Conservation (phyloP, 352 stramenopile species). For the Phytophthora tubulina region DNA sequence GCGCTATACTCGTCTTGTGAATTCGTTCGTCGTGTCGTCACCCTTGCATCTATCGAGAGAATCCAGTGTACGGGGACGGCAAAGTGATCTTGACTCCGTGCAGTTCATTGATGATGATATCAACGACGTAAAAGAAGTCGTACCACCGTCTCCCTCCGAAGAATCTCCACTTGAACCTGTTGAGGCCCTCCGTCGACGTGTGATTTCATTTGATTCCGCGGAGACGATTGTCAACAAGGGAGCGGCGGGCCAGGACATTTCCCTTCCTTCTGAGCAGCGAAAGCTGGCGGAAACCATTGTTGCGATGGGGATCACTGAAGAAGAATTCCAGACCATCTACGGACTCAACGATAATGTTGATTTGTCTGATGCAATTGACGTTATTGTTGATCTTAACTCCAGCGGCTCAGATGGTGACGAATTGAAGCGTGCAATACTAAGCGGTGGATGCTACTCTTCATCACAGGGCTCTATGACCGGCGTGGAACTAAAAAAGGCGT, state of each 20-base stretch:
- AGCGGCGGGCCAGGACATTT: constrained; percentile 43
- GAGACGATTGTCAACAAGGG: constrained; percentile 79
- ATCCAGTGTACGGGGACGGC: constrained; percentile 38
- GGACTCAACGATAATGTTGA: constrained; percentile 33
- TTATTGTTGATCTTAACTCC: constrained; percentile 21
- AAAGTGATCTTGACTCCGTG: constrained; percentile 43
- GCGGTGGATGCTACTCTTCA: constrained; percentile 1
- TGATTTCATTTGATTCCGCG: constrained; percentile 84
- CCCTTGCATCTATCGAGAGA: constrained; percentile 46
- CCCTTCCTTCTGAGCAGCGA: constrained; percentile 64
- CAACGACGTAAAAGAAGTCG: constrained; percentile 31
- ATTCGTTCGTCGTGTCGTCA: constrained; percentile 61
- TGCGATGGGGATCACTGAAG: constrained; percentile 67
- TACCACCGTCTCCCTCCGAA: constrained; percentile 8
- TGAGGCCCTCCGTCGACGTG: constrained; percentile 66
- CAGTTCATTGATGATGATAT: constrained; percentile 49
- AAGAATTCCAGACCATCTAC: constrained; percentile 52
- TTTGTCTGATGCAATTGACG: constrained; percentile 21
- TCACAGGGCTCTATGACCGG: constrained; percentile 2
- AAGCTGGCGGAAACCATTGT: constrained; percentile 82
- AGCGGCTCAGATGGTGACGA: constrained; percentile 26
- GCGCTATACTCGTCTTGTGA: constrained; percentile 63
- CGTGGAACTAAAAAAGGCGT: constrained; percentile 19
- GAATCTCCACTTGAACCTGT: constrained; percentile 56
- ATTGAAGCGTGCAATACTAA: constrained; percentile 17